Evolutionary conservation across 371 early-diverging fungal genomes (phyloP), one percentile per base, ranked within the genome.

Genomic region (Mortierella sp.): DNA sequence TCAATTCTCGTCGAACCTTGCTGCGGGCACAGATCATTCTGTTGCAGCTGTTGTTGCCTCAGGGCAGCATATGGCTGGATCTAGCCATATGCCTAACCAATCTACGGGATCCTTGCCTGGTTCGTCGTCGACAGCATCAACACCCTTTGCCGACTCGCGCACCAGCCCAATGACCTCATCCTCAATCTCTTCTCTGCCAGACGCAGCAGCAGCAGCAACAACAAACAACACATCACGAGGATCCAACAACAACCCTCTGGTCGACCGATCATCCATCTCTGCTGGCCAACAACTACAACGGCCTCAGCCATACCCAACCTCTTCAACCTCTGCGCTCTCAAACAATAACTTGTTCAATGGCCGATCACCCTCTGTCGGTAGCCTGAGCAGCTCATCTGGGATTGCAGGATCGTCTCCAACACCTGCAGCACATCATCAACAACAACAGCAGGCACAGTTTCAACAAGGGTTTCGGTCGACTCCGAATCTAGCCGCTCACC

Each of bases 241-340:
- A 24, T 67, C 67, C 40, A 67, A 67, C 40, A 67, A 67, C 24
- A 67, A 67, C 40, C 67, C 67, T 10, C 10, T 67, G 19, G 67
- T 67, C 2, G 67, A 67, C 24, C 67, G 67, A 67, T 67, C 67
- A 21, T 40, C 64, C 3, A 34, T 61, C 37, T 61, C 67, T 14
- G 16, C 37, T 1, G 43, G 21, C 34, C 67, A 67, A 21, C 40
- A 24, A 10, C 67, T 24, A 24, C 67, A 67, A 40, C 34, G 67
- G 2, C 34, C 67, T 0, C 67, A 67, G 67, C 64, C 64, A 8
- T 64, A 64, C 37, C 64, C 64, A 34, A 64, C 64, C 9, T 64
- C 40, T 1, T 31, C 31, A 31, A 5, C 34, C 9, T 64, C 64
- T 3, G 37, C 64, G 24, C 8, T 21, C 0, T 8, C 64, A 9